Base-by-base conservation (phyloP, 371 early-diverging fungal genomes). In the Fennellomyces sp. region DNA sequence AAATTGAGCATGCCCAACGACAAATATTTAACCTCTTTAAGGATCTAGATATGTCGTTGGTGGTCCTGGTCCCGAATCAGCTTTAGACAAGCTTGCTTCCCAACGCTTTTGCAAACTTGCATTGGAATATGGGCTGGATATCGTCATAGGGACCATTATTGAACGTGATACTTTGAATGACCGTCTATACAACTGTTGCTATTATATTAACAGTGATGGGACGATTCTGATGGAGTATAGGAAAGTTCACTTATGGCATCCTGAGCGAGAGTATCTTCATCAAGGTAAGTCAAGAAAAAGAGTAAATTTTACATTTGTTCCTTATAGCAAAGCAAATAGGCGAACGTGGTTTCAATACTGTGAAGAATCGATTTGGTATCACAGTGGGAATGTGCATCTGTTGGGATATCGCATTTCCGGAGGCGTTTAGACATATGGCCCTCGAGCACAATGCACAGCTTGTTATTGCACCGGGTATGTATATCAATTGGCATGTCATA, bases 241-340 rank as follows among this genome's bases (percentile, higher is more conserved):
- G 25, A 78, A 78, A 50, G 63, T 68, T 0, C 77, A 76, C 39
- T 45, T 76, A 2, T 76, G 77, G 77, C 71, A 69, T 52, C 60
- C 69, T 15, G 77, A 76, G 17, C 58, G 77, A 11, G 53, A 58
- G 17, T 66, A 62, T 17, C 42, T 70, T 15, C 64, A 38, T 26
- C 47, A 27, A 63, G 61, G 64, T 60, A 57, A 33, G 21, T 17
- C 5, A 6, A 15, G 17, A 39, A 36, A 47, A 12, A 19, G 11
- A 7, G 47, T 13, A 47, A 47, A 13, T 47, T 36, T 15, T 36
- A 36, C 36, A 11, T 11, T 36, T 11, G 8, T 8, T 2, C 0
- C 12, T 23, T 8, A 49, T 49, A 28, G 15, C n/a, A 49, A 30
- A 27, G 11, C 35, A 31, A 19, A 15, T 51, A 23, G 58, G 63